Conservation (phyloP, 23 red algal species). For the Gracilaria vermiculophylla region DNA sequence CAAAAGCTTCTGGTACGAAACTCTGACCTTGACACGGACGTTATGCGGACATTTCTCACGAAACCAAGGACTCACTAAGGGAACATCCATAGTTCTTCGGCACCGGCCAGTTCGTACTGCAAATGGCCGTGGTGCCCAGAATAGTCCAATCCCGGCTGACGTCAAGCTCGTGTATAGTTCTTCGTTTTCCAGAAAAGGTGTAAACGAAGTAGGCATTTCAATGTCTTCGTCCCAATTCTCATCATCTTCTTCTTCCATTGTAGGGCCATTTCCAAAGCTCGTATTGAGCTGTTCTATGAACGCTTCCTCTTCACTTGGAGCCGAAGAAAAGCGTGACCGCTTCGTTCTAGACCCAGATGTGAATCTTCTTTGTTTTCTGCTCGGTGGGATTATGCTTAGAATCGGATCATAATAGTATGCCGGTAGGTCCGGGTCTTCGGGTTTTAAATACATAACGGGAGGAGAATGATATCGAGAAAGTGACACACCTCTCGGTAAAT, state of each 20-base stretch:
- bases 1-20: slow-evolving; percentile 92
- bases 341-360: neutral
- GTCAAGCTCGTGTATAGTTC: slow-evolving; percentile 63
- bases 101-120: slow-evolving; percentile 67
- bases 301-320: neutral
- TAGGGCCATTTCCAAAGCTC: neutral
- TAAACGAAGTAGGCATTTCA: slow-evolving; percentile 64
- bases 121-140: slow-evolving; percentile 86
- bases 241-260: slow-evolving; percentile 39
- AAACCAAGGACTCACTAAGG: slow-evolving; percentile 79
- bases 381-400: slow-evolving; percentile 76
- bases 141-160: slow-evolving; percentile 76
- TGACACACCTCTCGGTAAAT: slow-evolving; percentile 71
- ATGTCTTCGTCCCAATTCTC: slow-evolving; percentile 43
- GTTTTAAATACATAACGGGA: slow-evolving; percentile 64
- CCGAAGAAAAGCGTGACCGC: slow-evolving; percentile 1
- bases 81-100: slow-evolving; percentile 81
- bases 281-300: neutral
- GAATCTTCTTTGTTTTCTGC: neutral
- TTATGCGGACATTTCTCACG: slow-evolving; percentile 55
- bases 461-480: slow-evolving; percentile 75
- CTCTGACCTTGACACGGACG: slow-evolving; percentile 88
- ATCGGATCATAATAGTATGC: slow-evolving; percentile 88
- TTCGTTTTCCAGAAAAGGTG: slow-evolving; percentile 68
- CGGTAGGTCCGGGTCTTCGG: slow-evolving; percentile 83